These are phyloP conservation scores for Mastigamoeba balamuthi DNA, from an alignment of 78 protist genomes.

Conservation along the genomic window DNA sequence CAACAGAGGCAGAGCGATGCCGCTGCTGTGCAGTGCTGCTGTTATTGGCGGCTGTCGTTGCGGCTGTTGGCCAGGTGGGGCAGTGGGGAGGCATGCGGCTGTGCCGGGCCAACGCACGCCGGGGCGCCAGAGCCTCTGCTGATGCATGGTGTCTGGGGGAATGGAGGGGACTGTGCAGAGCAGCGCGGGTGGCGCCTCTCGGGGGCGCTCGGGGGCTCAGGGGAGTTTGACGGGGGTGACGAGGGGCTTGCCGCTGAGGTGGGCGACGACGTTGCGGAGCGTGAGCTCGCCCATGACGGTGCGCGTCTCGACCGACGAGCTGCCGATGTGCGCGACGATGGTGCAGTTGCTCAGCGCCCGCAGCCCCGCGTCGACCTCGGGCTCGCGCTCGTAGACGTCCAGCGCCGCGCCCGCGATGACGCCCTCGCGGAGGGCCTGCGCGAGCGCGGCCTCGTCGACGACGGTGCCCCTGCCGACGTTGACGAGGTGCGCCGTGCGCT, in stretches of 20 bases:
- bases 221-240: no score
- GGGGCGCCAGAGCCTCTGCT: no score
- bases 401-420: constrained; percentile 29
- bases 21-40: no score
- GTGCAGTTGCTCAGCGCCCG: not conserved
- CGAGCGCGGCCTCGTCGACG: constrained; percentile 17
- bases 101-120: no score
- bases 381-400: constrained; percentile 38
- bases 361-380: not conserved
- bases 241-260: not conserved
- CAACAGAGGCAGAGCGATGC: no score
- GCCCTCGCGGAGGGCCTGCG: constrained; percentile 5
- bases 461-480: constrained; percentile 26
- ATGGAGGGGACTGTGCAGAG: no score
- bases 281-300: not conserved
- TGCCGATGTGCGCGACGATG: not conserved
- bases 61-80: no score
- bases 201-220: no score
- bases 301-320: not conserved
- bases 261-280: not conserved
- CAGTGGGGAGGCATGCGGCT: no score
- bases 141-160: no score
- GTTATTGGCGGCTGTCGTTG: no score
- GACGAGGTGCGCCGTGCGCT: constrained; percentile 6
- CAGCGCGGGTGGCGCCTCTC: no score